Evolutionary conservation across 148 eudicot species (phyloP).

Genomic region (Drosera capensis): DNA sequence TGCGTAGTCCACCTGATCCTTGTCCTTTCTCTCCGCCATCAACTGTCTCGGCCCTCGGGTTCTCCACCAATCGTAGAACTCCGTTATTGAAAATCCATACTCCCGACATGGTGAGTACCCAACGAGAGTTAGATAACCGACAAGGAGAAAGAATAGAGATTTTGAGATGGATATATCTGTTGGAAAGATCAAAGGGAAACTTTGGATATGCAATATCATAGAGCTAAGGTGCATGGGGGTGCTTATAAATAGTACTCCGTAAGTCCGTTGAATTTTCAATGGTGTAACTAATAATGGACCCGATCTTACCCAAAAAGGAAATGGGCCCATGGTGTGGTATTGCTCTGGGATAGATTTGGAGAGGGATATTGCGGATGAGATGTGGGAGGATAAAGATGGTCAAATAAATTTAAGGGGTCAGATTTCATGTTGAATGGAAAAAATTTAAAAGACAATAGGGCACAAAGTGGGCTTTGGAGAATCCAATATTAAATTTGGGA

Average conservation of each 20-base stretch:
- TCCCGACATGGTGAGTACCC: slow-evolving; percentile 36
- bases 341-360: no score
- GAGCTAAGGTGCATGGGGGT: slow-evolving; percentile 1
- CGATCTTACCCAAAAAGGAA: not conserved
- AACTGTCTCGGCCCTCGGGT: slow-evolving; percentile 31
- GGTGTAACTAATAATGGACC: not conserved
- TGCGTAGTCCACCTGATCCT: slow-evolving; percentile 4
- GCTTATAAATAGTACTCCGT: not conserved
- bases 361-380: no score
- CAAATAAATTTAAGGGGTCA: not conserved
- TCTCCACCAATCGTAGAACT: slow-evolving; percentile 54
- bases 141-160: not conserved
- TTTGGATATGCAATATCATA: not conserved
- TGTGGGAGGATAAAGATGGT: not conserved
- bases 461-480: not conserved
- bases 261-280: not conserved
- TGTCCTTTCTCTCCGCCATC: slow-evolving; percentile 21
- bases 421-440: no score
- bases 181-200: not conserved
- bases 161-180: not conserved
- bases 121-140: no score
- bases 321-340: no score
- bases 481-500: no score
- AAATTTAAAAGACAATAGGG: not conserved
- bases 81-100: slow-evolving; percentile 92